A percentile compares a stretch with the other conserved stretches of the same genome.
phyloP scores from a whole-genome alignment of 352 stramenopile species.

The Thalassiosira pacifica region DNA sequence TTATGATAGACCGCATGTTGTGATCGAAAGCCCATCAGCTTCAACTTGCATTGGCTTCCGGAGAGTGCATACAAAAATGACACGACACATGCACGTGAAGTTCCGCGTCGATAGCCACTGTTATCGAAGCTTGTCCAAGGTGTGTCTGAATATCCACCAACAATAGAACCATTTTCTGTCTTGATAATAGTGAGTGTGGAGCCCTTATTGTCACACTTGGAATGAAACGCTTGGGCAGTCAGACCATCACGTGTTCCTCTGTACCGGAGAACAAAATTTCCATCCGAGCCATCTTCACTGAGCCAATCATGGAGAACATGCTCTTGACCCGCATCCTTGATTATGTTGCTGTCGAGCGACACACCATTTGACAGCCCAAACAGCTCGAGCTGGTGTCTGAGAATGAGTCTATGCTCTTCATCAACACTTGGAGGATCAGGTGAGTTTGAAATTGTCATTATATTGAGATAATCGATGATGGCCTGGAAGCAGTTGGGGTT shows the following conservation, averaged over 20 bases:
- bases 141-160: constrained; percentile 27
- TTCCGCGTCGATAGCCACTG: too few relatives aligned
- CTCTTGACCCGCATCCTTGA: not conserved
- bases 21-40: not conserved
- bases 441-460: constrained; percentile 18
- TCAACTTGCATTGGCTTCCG: constrained; percentile 26
- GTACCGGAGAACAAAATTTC: not conserved
- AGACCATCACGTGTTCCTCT: constrained; percentile 5
- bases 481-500: constrained; percentile 17
- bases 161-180: constrained; percentile 1
- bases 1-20: not conserved
- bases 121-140: too few relatives aligned
- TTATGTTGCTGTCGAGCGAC: constrained; percentile 1
- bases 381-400: constrained; percentile 23
- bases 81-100: too few relatives aligned
- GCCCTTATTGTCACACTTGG: constrained; percentile 10
- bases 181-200: constrained; percentile 17
- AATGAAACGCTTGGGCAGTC: not conserved
- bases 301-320: constrained; percentile 10
- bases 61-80: constrained; percentile 30
- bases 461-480: constrained; percentile 17
- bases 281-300: constrained; percentile 8
- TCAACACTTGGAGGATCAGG: constrained; percentile 17
- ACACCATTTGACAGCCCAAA: not conserved
- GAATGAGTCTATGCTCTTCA: constrained; percentile 15